Evolutionary conservation across 2,329 filamentous ascomycete genomes (phyloP), one percentile per base, ranked within the genome.

Genomic region (Pestalotiopsis sp.): DNA sequence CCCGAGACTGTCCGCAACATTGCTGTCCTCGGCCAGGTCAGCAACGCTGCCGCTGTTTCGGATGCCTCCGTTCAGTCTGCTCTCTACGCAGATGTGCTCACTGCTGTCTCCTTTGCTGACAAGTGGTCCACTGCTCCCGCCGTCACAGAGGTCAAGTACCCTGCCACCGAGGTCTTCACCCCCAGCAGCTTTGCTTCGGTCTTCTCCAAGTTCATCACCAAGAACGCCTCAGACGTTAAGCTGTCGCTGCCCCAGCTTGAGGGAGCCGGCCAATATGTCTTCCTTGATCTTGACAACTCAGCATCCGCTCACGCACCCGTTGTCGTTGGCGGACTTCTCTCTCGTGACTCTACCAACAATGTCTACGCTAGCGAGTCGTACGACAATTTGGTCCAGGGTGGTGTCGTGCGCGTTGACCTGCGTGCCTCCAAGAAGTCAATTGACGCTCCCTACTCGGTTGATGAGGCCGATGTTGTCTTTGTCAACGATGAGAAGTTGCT

Each of bases 231-330:
- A 66, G 80, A 82, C 63, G 77, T 80, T 27, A 81, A 81, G 68
- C 75, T 78, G 77, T 70, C 79, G 74, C 68, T 84, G 71, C 73
- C 72, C 31, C 75, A 79, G n/a, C 79, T 85, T 61, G 80, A 90
- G 67, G 84, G 89, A 72, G 89, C 91, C 23, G 88, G 93, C 79
- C 93, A 98, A 81, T 98, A 96, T 83, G 91, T 91, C 13, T 98
- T 99, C 87, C 98, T 95, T 94, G 93, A 98, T 74, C 79, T 93
- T 55, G 95, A 97, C 76, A 88, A 90, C 79, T 94, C 94, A 36
- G 81, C 85, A 1, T 87, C 91, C 65, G 85, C 87, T 65, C 84
- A 85, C 69, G 90, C 93, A 1, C 91, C 94, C 12, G 81, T 87
- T 25, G 87, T 84, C 49, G 77, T 91, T 36, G 86, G 87, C 71